Conservation (phyloP, 441 rosid genomes). For the Macaranga tanarius region DNA sequence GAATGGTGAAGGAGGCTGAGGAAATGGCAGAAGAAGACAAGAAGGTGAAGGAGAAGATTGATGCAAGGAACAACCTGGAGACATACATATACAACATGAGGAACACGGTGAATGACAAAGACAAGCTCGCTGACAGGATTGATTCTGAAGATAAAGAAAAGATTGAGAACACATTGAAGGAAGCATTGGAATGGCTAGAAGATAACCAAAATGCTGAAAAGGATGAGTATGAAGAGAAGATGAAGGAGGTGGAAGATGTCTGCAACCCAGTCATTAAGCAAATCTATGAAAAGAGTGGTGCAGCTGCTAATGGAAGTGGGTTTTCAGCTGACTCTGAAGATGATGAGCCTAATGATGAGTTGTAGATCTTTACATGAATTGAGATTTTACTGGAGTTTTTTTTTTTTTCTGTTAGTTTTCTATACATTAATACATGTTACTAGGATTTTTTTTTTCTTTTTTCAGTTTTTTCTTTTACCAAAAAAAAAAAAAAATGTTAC, state of each 20-base stretch:
- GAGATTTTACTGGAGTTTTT: background rate
- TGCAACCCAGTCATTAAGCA: constrained; percentile 51
- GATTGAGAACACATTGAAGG: constrained; percentile 40
- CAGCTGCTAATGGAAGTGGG: no score
- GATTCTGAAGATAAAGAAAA: constrained; percentile 45
- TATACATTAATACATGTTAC: no score
- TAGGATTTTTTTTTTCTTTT: no score
- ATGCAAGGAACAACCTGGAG: constrained; percentile 55
- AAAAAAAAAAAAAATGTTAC: no score
- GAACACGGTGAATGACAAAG: constrained; percentile 41
- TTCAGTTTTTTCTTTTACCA: no score
- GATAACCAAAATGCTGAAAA: constrained; percentile 51
- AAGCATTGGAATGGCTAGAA: constrained; percentile 58
- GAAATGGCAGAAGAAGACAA: constrained; percentile 54
- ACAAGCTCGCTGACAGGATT: constrained; percentile 48
- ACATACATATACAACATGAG: constrained; percentile 50
- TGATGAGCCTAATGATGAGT: constrained; percentile 42
- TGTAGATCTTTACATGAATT: constrained; percentile 19
- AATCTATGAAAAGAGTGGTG: constrained; percentile 41
- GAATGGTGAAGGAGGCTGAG: constrained; percentile 60
- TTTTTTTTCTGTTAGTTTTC: no score
- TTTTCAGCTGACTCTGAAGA: constrained; percentile 28
- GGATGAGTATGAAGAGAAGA: constrained; percentile 51
- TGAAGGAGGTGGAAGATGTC: constrained; percentile 53
- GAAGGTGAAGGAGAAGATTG: constrained; percentile 45